Base-by-base conservation (phyloP, 257 asterid species). In the Solanum etuberosum region DNA sequence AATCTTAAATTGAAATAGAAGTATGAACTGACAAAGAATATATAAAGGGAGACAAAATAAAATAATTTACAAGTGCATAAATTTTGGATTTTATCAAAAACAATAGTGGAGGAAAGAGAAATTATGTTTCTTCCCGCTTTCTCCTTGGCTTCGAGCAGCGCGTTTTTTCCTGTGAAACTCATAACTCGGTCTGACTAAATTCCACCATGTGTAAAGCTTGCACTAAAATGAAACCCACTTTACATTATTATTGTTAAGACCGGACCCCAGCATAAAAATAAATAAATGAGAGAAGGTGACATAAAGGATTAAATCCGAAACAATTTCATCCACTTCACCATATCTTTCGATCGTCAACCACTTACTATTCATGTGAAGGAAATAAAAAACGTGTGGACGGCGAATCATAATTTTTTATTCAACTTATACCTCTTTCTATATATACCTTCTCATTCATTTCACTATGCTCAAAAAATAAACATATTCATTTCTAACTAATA, bases 331-430 rank as follows among this genome's bases (percentile, higher is more conserved):
- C 34, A 32, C 34, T 48, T 0, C 21, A 16, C 0, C 59, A 2
- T 6, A 16, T 51, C 6, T 18, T 16, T 51, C 9, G 1, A 51
- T 18, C 3, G 4, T 51, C n/a, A 51, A 51, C 2, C n/a, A 12
- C 48, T 73, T 42, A 86, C 61, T 40, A 88, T 89, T 91, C 92
- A 67, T 77, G 83, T 23, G 43, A 38, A 87, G 67, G 68, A 88
- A 85, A 88, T 87, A 21, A 87, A 90, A 93, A 93, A 91, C 94
- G 96, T 93, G 96, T 93, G 95, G 95, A 84, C 93, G 95, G 95
- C 91, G 90, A 86, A 87, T 89, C 90, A 83, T 23, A 76, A 84
- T 32, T 59, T 57, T 85, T 48, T 32, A 54, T 5, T 84, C 83
- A 18, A 16, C n/a, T 72, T 25, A 67, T 9, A 27, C 35, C 16